Base-by-base conservation (phyloP, 2,329 filamentous ascomycete species). In the Tolypocladium tundrense region DNA sequence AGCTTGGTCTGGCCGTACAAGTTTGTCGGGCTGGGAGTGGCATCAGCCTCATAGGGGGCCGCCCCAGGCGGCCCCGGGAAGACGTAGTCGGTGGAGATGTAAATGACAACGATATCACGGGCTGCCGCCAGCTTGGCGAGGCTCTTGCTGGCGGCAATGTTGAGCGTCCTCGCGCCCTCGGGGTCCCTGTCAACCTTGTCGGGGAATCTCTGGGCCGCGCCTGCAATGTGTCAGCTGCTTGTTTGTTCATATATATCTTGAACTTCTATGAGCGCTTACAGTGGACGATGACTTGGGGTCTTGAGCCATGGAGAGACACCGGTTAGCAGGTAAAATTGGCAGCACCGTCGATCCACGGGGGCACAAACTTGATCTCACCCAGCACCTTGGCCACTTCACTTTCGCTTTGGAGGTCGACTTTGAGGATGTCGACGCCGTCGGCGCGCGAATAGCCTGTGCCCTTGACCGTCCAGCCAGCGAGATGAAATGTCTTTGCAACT, bases 151-250 rank as follows among this genome's bases (percentile, higher is more conserved):
- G 90, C 88, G 3, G 83, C 79, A 14, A 93, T 84, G 67, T 96
- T 96, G 65, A 95, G 77, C 21, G 80, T 80, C 60, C 81, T 82
- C 3, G 91, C 90, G 57, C 84, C 88, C 59, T 86, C 82, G 3
- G 91, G 91, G 69, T 96, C 84, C 62, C 83, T 81, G 65, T 91
- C 88, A 67, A 91, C 93, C 69, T 88, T 88, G 72, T 96, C 91
- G 2, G 92, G 91, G 67, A 88, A 95, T 61, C 90, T 85, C 72
- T 96, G 92, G 52, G 91, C 91, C 45, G 91, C 92, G 69, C 88
- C 88, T 92, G 61, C 42, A 19, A 42, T 35, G 27, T 4, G 51
- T 58, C 51, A 59, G 39, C 39, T 33, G 54, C 54, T 53, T 40
- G 4, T 11, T 16, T n/a, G 16, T 27, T 7, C 31, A 13, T 4